Evolutionary conservation across 257 asterid species (phyloP), one percentile per base, ranked within the genome.

Genomic region (Solanum bulbocastanum): DNA sequence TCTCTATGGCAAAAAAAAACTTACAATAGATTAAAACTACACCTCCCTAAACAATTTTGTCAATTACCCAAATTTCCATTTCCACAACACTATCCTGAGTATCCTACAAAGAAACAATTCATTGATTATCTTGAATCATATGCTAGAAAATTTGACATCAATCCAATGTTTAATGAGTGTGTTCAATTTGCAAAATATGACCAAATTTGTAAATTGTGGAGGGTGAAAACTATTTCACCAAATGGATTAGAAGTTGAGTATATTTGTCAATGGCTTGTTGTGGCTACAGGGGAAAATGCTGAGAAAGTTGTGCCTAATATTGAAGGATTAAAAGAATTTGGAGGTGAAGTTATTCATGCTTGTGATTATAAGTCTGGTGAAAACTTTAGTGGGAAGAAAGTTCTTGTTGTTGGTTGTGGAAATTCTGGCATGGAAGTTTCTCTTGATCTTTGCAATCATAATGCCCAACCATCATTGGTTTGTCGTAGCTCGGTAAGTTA

Each of bases 351-450:
- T 10, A 78, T 87, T 27, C 92, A 87, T 68, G 84, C 92, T 32
- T 81, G 90, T 84, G 87, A 88, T 74, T 90, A 90, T 25, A 90
- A 69, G 86, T 69, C 81, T 30, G 92, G 92, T 23, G 87, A 88
- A 3, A 69, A 62, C 49, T 90, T 83, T 36, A 58, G 16, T 56
- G 90, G 90, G 40, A 73, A 85, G 14, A 88, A 90, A 71, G 90
- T 90, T 62, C 69, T 90, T 74, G 90, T 90, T 11, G 90, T 90
- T 23, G 92, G 92, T 27, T 90, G 88, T 90, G 90, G 92, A 11
- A 88, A 90, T 85, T 90, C 90, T 2, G 89, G 92, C 74, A 87
- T 90, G 91, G 91, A 90, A 86, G 86, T 90, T 33, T 87, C 87
- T 32, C 84, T 90, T 42, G 92, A 90, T 85, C 91, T 90, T 56